Evolutionary conservation across 192 early-diverging fungal genomes (phyloP).

Genomic region (Linnemannia elongata): DNA sequence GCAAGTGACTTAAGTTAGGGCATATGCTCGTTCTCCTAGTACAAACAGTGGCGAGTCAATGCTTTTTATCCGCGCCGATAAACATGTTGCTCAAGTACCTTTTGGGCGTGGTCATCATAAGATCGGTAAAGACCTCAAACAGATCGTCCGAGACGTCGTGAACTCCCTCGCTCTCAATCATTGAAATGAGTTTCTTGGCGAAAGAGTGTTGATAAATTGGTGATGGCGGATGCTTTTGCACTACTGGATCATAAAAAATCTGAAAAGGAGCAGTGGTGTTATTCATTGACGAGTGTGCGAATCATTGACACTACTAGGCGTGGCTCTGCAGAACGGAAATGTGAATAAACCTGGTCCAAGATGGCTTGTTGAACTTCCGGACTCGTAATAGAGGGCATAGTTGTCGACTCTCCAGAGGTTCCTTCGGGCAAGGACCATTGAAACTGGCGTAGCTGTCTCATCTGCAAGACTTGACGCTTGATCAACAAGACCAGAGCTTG

Average conservation of each 20-base stretch:
- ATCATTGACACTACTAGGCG: neutral
- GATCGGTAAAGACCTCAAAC: constrained; percentile 40
- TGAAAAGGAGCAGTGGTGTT: neutral
- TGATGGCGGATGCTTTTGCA: constrained; percentile 46
- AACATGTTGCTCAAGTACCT: constrained; percentile 8
- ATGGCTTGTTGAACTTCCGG: constrained; percentile 45
- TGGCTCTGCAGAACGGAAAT: too few relatives aligned
- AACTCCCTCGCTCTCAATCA: constrained; percentile 39
- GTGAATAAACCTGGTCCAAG: constrained; percentile 22
- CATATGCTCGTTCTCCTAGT: neutral
- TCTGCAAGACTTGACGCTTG: constrained; percentile 47
- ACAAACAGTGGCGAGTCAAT: neutral
- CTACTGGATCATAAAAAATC: constrained; percentile 39
- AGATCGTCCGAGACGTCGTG: constrained; percentile 39
- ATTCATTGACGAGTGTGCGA: neutral
- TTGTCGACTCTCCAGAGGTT: neutral
- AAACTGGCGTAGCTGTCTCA: constrained; percentile 46
- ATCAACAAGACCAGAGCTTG: constrained; percentile 34
- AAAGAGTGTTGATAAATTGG: constrained; percentile 43
- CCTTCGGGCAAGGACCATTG: constrained; percentile 30
- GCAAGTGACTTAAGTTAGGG: neutral
- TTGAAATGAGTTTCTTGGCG: constrained; percentile 34
- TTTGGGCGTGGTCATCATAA: constrained; percentile 40
- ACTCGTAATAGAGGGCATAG: constrained; percentile 15
- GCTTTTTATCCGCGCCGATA: neutral